Percentiles rank a stretch among this genome's conserved stretches.
phyloP scores from a whole-genome alignment of 495 filamentous ascomycete species.

The Daldinia concentrica region DNA sequence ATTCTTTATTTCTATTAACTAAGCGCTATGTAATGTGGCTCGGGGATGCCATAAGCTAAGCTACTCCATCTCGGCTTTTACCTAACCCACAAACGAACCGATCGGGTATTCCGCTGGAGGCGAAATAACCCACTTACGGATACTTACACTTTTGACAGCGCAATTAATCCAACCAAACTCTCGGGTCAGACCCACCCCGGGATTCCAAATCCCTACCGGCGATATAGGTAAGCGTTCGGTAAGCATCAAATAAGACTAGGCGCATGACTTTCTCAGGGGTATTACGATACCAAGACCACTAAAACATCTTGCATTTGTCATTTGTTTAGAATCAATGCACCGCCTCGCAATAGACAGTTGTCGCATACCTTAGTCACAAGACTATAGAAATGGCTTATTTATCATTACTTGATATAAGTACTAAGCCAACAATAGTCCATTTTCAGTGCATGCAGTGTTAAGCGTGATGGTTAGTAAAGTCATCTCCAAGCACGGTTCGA shows the following conservation, averaged over 20 bases:
- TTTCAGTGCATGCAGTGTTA: no score
- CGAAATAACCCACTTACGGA: background rate
- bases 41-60: background rate
- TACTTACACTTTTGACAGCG: background rate
- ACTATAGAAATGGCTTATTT: no score
- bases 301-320: background rate
- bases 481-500: no score
- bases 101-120: background rate
- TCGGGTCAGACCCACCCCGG: background rate
- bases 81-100: background rate
- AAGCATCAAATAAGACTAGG: background rate
- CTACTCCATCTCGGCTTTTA: background rate
- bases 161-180: background rate
- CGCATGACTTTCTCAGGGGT: background rate
- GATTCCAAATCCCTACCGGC: background rate
- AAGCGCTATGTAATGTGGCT: background rate
- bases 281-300: background rate
- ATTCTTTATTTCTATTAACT: background rate
- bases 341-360: background rate
- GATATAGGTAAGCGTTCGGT: background rate
- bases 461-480: no score
- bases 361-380: background rate
- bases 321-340: background rate
- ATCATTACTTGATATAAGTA: no score
- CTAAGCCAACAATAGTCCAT: no score